Base-by-base conservation (phyloP, 2,329 filamentous ascomycete species). In the Pyrenophora tritici-repentis region DNA sequence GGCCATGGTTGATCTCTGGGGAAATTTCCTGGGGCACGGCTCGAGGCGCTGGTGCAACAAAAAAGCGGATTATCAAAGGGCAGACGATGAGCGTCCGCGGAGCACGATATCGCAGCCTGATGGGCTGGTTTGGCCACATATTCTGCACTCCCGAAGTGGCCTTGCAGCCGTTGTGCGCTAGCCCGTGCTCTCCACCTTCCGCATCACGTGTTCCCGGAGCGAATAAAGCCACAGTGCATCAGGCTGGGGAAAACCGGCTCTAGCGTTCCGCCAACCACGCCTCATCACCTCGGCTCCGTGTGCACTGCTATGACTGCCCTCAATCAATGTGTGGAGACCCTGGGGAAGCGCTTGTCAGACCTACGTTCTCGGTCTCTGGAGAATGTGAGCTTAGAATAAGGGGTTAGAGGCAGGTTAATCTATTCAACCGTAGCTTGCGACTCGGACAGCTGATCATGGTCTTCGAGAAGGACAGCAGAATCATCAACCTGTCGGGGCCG, bases 351-450 rank as follows among this genome's bases (percentile, higher is more conserved):
- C 46, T 47, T 39, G 36, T 37, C 18, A 47, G 46, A 41, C 42
- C 49, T 42, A 41, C 40, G 33, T 46, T 42, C 16, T 50, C 31
- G 47, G 53, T 58, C 38, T 22, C 34, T 51, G 46, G 50, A 44
- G 37, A n/a, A 46, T 17, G 36, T 39, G 35, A 58, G 43, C 41
- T 44, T 52, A 58, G 53, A 53, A 47, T 48, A 56, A 46, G 55
- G 51, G 49, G 47, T 37, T 56, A 51, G 47, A 57, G 32, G 35
- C 47, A 47, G 56, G 45, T 55, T 55, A 59, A 56, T 59, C 39
- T 54, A 59, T 57, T 55, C 56, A 57, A 47, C 54, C 53, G 56
- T 57, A 59, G 50, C 50, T 29, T 55, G 43, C 22, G 29, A 29
- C 32, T 24, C 17, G 20, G 22, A 24, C 46, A 49, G 41, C 32